Percentiles rank a stretch among this genome's conserved stretches.
These are phyloP conservation scores for Anisodus acutangulus DNA, from an alignment of 257 asterid species.

Conservation along the genomic window DNA sequence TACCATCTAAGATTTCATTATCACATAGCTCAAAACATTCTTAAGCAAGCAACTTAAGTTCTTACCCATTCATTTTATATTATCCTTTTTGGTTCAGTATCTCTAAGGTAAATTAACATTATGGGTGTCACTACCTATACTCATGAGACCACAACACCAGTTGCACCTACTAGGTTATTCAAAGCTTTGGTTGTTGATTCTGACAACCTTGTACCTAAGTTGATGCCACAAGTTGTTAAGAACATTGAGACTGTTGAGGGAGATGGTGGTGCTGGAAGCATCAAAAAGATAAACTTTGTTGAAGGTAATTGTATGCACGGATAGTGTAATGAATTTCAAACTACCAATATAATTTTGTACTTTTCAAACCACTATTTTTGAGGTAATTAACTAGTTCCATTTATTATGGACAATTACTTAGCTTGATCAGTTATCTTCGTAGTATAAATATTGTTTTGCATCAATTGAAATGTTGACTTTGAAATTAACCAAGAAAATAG, in stretches of 20 bases:
- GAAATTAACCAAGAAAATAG: too few relatives aligned
- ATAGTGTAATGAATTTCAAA: background rate
- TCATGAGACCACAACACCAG: constrained; percentile 16
- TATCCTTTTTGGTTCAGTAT: too few relatives aligned
- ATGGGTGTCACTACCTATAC: constrained; percentile 29
- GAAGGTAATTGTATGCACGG: constrained; percentile 1
- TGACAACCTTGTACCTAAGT: constrained; percentile 27
- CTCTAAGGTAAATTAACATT: background rate
- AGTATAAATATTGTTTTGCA: too few relatives aligned
- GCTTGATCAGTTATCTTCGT: too few relatives aligned
- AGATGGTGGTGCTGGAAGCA: constrained; percentile 31
- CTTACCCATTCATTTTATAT: background rate
- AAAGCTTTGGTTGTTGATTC: constrained; percentile 30
- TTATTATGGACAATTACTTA: too few relatives aligned
- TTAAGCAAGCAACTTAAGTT: too few relatives aligned
- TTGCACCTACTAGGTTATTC: constrained; percentile 30
- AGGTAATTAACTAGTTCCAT: too few relatives aligned
- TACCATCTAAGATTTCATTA: background rate
- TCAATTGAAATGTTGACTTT: too few relatives aligned
- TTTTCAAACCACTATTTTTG: too few relatives aligned
- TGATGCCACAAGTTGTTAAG: constrained; percentile 30
- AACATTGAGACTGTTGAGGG: constrained; percentile 29
- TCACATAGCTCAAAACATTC: background rate
- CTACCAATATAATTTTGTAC: too few relatives aligned
- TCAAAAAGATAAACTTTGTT: constrained; percentile 31